Percentiles rank a stretch among this genome's conserved stretches.
Evolutionary conservation across 805 yeast species (phyloP).

Genomic region (Hanseniaspora mollemarum): DNA sequence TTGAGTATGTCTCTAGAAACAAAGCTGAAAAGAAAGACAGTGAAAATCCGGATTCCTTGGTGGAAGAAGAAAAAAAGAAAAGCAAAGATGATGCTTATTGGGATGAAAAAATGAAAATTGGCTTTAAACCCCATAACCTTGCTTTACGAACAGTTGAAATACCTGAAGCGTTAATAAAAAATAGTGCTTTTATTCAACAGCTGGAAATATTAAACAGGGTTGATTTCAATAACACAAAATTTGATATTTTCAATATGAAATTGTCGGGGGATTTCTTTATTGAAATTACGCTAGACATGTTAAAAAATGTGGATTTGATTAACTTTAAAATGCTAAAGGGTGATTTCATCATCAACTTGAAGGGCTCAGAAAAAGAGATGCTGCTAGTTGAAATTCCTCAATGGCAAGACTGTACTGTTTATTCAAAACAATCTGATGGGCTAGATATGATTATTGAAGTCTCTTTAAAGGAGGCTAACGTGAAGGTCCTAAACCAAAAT

Average conservation of each 20-base stretch:
- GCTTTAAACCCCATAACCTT: not conserved
- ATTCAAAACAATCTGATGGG: not conserved
- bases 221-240: constrained; percentile 12
- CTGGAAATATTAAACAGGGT: constrained; percentile 9
- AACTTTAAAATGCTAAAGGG: constrained; percentile 13
- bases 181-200: constrained; percentile 10
- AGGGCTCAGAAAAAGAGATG: constrained; percentile 7
- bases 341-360: not conserved
- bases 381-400: constrained; percentile 7
- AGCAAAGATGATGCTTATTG: not conserved
- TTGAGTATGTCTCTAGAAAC: constrained; percentile 13
- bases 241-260: constrained; percentile 5
- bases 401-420: constrained; percentile 12
- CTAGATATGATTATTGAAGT: constrained; percentile 9
- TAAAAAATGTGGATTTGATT: constrained; percentile 12
- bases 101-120: constrained; percentile 8
- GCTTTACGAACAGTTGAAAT: not conserved
- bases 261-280: constrained; percentile 12
- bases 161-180: not conserved
- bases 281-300: constrained; percentile 5
- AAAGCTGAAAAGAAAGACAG: not conserved
- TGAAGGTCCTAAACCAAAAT: constrained; percentile 6
- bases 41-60: not conserved
- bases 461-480: constrained; percentile 6
- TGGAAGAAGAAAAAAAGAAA: not conserved